A percentile compares a stretch with the other conserved stretches of the same genome.
Evolutionary conservation across 148 eudicot genomes (phyloP).

Genomic region (Nepenthes mirabilis): DNA sequence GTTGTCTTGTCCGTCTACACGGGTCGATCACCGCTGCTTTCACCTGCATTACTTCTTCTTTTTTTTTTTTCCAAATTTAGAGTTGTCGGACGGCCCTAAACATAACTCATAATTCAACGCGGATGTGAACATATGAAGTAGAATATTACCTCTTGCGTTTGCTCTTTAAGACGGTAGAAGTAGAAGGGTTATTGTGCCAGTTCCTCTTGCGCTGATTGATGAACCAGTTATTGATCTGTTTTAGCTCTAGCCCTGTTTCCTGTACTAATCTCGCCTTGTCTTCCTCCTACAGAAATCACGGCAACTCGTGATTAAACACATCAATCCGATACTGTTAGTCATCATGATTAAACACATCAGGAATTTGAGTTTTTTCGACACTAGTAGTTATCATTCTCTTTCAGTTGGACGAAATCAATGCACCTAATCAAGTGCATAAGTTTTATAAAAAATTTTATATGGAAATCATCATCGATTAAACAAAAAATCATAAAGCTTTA

Average conservation of each 20-base stretch:
- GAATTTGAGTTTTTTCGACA: too few relatives aligned
- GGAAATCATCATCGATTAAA: too few relatives aligned
- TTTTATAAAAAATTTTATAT: too few relatives aligned
- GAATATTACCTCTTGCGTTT: constrained; percentile 71
- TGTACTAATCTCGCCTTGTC: constrained; percentile 90
- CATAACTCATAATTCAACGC: not conserved
- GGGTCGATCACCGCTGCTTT: not conserved
- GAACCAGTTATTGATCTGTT: constrained; percentile 96
- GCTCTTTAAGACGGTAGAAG: constrained; percentile 52
- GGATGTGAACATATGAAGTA: not conserved
- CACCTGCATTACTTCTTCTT: constrained; percentile 1
- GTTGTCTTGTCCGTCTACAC: not conserved
- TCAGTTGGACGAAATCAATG: too few relatives aligned
- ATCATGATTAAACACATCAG: too few relatives aligned
- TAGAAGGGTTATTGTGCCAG: constrained; percentile 87
- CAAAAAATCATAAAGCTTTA: too few relatives aligned
- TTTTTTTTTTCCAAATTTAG: not conserved
- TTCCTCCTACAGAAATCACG: constrained; percentile 51
- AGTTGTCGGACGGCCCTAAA: not conserved
- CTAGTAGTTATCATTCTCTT: too few relatives aligned
- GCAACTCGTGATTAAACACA: not conserved
- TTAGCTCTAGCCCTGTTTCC: constrained; percentile 87
- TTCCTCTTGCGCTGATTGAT: constrained; percentile 93
- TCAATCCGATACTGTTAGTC: not conserved
- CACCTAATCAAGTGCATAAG: too few relatives aligned